Evolutionary conservation across 768 basidiomycete genomes (phyloP).

Genomic region (Kwoniella botswanensis): DNA sequence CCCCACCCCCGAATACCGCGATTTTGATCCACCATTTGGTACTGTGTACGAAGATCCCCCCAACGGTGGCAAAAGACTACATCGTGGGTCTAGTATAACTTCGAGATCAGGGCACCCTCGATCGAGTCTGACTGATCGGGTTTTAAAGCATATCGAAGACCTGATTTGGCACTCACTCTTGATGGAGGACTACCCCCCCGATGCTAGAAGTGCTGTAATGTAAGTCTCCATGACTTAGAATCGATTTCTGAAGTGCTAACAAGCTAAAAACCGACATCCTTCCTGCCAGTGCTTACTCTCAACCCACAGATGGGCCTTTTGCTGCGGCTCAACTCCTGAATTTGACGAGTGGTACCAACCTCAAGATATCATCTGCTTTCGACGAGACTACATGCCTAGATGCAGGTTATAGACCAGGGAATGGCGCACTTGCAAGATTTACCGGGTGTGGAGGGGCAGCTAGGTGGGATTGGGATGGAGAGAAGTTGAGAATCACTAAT

Average conservation of each 20-base stretch:
- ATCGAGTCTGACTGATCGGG: background rate
- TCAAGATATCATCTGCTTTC: background rate
- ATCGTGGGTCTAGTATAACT: background rate
- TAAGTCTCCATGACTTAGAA: background rate
- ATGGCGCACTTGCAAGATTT: background rate
- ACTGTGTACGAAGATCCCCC: slow-evolving; percentile 13
- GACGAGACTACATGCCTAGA: slow-evolving; percentile 6
- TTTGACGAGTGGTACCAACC: slow-evolving; percentile 6
- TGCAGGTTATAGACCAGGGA: background rate
- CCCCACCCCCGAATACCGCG: slow-evolving; percentile 6
- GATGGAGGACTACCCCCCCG: slow-evolving; percentile 4
- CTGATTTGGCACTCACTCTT: slow-evolving; percentile 19
- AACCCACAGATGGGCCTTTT: background rate
- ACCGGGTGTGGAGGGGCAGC: background rate
- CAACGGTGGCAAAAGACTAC: slow-evolving; percentile 7
- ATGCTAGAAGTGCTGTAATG: slow-evolving; percentile 18
- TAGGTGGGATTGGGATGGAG: slow-evolving; percentile 7
- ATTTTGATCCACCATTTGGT: slow-evolving; percentile 12
- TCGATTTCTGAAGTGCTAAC: too few relatives aligned
- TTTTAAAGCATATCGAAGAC: slow-evolving; percentile 8
- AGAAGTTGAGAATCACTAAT: background rate
- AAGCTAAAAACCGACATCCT: background rate
- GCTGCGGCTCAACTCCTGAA: slow-evolving; percentile 5
- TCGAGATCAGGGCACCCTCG: too few relatives aligned
- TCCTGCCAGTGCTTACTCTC: slow-evolving; percentile 14